These are phyloP conservation scores for Pulveroboletus sp. DNA, from an alignment of 768 basidiomycete species.

Conservation along the genomic window DNA sequence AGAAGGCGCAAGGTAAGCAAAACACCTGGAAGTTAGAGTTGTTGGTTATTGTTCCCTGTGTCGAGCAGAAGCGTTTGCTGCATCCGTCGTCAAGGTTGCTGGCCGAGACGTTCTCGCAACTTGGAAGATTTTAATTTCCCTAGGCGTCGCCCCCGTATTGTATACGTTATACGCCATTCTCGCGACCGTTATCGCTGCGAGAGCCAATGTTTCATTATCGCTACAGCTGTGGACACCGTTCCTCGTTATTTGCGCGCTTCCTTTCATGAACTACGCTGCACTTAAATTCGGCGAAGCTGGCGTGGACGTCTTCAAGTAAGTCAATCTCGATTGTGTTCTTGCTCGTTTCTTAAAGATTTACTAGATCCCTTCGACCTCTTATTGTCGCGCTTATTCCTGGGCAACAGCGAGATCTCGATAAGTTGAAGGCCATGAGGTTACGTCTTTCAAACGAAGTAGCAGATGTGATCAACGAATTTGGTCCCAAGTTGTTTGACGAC, in stretches of 20 bases:
- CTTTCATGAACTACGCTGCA: conserved; percentile 89
- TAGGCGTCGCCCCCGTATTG: conserved; percentile 85
- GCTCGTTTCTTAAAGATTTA: conserved; percentile 7
- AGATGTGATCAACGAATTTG: conserved; percentile 82
- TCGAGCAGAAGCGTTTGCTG: conserved; percentile 84
- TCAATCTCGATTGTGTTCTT: conserved; percentile 7
- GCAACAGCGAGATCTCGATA: conserved; percentile 76
- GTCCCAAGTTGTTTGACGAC: conserved; percentile 82
- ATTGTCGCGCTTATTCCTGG: conserved; percentile 87
- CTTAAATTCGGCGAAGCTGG: conserved; percentile 98
- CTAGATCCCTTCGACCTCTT: conserved; percentile 85
- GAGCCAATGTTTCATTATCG: conserved; percentile 57
- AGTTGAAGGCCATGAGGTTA: conserved; percentile 69
- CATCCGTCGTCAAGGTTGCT: conserved; percentile 91
- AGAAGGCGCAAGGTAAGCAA: conserved; percentile 79
- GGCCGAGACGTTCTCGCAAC: conserved; percentile 97
- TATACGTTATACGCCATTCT: conserved; percentile 82
- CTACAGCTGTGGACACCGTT: conserved; percentile 78
- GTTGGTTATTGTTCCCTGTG: background rate
- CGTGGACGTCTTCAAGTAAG: conserved; percentile 94
- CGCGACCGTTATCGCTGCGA: conserved; percentile 70
- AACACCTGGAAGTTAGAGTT: background rate
- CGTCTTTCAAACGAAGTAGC: conserved; percentile 82
- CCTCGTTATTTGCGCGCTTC: conserved; percentile 67
- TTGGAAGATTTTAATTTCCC: conserved; percentile 94